Evolutionary conservation across 257 asterid genomes (phyloP), one percentile per base, ranked within the genome.

Genomic region (Leptodermis oblonga): DNA sequence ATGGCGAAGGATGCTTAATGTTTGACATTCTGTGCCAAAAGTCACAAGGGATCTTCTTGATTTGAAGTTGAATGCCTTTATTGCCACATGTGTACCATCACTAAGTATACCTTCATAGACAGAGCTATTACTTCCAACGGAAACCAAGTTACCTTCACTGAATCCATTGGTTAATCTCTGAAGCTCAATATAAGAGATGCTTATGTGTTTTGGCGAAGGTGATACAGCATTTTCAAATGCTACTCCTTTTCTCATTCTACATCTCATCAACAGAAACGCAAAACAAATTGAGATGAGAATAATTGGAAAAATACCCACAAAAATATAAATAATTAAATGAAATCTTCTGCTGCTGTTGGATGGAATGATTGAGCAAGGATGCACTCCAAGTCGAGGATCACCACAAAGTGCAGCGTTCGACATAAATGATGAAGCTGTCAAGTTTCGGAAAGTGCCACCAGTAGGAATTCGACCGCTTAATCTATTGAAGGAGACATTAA

Each of bases 1-100:
- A 41, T 74, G 73, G 48, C 59, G 70, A 74, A 74, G 64, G 45
- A 20, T 60, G 74, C 65, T 15, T n/a, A 74, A 28, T 13, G 39
- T 36, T 22, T 68, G 65, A 62, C 70, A 34, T 74, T 74, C 78
- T 25, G 69, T 74, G 13, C 26, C 71, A 60, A 74, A 74, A 26
- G 62, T 67, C 59, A 36, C 58, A 3, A 69, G 30, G 11, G 67
- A 69, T 61, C 65, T 42, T 45, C 36, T 33, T 23, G 17, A 5
- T 42, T 62, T 55, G 33, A 74, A 8, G 33, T 48, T 67, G 56
- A 74, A 59, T 36, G 48, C 62, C 43, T 74, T 74, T 26, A 63
- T 34, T 12, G 73, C 73, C 54, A 41, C 41, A 34, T 46, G 39
- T 25, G 55, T 49, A 17, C 69, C 69, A 59, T 74, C 69, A 9